phyloP scores from a whole-genome alignment of 2,329 filamentous ascomycete species.

The Scedosporium boydii region DNA sequence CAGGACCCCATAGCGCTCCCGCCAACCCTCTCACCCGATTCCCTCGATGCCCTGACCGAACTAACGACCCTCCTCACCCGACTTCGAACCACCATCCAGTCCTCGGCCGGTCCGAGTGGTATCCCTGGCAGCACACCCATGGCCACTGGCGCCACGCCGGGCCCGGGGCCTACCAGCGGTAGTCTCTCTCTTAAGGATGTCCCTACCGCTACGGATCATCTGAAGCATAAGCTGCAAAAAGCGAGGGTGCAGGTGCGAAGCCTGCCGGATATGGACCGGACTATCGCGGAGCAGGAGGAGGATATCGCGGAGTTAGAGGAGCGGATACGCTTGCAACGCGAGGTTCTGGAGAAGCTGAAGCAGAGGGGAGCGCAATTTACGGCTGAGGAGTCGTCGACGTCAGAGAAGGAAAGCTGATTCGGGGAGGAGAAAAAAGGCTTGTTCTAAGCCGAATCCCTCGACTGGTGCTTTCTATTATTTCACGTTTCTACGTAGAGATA shows the following conservation, averaged over 20 bases:
- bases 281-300: slow-evolving; percentile 56
- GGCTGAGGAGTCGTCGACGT: slow-evolving; percentile 14
- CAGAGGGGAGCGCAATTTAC: slow-evolving; percentile 36
- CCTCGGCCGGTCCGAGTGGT: slow-evolving; percentile 26
- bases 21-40: slow-evolving; percentile 64
- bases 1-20: slow-evolving; percentile 39
- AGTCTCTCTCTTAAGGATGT: slow-evolving; percentile 59
- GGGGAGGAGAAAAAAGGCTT: neutral
- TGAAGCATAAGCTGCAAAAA: slow-evolving; percentile 77
- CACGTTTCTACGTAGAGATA: slow-evolving; percentile 4
- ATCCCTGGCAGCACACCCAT: slow-evolving; percentile 20
- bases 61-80: slow-evolving; percentile 70
- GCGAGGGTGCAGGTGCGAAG: slow-evolving; percentile 57
- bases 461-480: neutral
- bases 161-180: slow-evolving; percentile 16
- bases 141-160: slow-evolving; percentile 16
- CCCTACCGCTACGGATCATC: slow-evolving; percentile 62
- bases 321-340: slow-evolving; percentile 52
- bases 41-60: slow-evolving; percentile 77
- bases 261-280: slow-evolving; percentile 61
- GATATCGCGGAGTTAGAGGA: slow-evolving; percentile 61
- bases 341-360: slow-evolving; percentile 44
- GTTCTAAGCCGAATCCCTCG: neutral
- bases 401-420: slow-evolving; percentile 6
- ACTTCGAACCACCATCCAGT: slow-evolving; percentile 45